Conservation (phyloP, 1,284 basidiomycete genomes). For the Rhodotorula sp. region DNA sequence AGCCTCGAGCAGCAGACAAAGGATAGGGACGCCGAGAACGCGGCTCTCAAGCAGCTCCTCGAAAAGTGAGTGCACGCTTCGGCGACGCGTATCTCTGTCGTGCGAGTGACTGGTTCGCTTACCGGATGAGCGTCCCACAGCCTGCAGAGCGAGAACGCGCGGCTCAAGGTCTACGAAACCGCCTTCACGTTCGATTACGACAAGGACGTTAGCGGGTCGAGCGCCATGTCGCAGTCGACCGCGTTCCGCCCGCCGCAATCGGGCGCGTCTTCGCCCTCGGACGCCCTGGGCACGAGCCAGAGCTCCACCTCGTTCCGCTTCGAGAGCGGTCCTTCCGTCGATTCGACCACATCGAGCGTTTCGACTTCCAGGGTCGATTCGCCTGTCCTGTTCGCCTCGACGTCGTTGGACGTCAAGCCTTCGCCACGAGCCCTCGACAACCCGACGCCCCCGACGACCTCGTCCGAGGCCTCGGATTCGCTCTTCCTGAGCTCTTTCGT, state of each 20-base stretch:
- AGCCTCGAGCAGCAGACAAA: slow-evolving; percentile 33
- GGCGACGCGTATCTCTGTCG: neutral
- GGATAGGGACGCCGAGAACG: slow-evolving; percentile 37
- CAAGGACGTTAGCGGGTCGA: slow-evolving; percentile 29
- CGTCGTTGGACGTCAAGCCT: neutral
- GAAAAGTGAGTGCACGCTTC: slow-evolving; percentile 20
- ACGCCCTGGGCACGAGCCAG: neutral
- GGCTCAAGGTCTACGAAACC: slow-evolving; percentile 37
- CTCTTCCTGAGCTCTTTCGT: slow-evolving; percentile 21
- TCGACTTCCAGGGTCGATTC: slow-evolving; percentile 15
- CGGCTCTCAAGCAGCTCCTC: slow-evolving; percentile 39
- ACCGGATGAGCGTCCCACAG: neutral
- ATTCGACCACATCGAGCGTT: neutral
- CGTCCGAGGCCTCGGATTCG: slow-evolving; percentile 7
- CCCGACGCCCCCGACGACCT: neutral
- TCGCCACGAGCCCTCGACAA: neutral
- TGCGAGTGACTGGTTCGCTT: neutral
- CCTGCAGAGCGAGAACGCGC: slow-evolving; percentile 36
- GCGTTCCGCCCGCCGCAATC: slow-evolving; percentile 13
- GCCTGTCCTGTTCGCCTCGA: slow-evolving; percentile 3
- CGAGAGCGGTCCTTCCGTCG: neutral
- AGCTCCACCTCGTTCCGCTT: slow-evolving; percentile 7
- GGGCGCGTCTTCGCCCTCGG: neutral
- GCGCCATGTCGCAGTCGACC: slow-evolving; percentile 31
- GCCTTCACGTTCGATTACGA: slow-evolving; percentile 38